phyloP scores from a whole-genome alignment of 2,329 filamentous ascomycete species.

The Mycocentrospora acerina region DNA sequence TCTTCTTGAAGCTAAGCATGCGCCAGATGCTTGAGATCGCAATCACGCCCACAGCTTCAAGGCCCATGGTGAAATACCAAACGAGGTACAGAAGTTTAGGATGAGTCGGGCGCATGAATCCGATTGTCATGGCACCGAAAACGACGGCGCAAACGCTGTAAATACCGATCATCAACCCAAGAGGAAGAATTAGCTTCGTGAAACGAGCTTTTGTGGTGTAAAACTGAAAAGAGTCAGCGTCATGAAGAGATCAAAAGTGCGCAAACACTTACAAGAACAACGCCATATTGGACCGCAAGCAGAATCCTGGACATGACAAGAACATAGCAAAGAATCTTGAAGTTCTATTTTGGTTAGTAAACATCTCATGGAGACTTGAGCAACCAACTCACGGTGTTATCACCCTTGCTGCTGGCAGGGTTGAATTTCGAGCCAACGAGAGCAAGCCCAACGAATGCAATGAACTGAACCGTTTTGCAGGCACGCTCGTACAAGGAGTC shows the following conservation, averaged over 20 bases:
- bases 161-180: constrained; percentile 32
- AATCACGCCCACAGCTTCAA: constrained; percentile 57
- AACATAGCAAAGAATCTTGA: constrained; percentile 38
- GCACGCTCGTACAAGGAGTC: constrained; percentile 41
- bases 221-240: constrained; percentile 17
- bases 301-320: constrained; percentile 37
- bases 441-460: constrained; percentile 40
- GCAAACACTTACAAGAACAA: constrained; percentile 29
- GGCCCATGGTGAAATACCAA: constrained; percentile 48
- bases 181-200: constrained; percentile 36
- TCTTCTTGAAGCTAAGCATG: constrained; percentile 62
- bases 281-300: constrained; percentile 34
- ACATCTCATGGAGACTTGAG: background rate
- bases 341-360: constrained; percentile 29
- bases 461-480: constrained; percentile 42
- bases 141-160: constrained; percentile 28
- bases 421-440: constrained; percentile 41
- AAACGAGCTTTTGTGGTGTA: constrained; percentile 32
- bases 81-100: constrained; percentile 32
- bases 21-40: constrained; percentile 57
- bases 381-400: constrained; percentile 27
- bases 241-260: background rate
- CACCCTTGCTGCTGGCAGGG: constrained; percentile 22
- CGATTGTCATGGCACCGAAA: constrained; percentile 39
- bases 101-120: constrained; percentile 21